A percentile compares a stretch with the other conserved stretches of the same genome.
phyloP scores from a whole-genome alignment of 1,284 basidiomycete genomes.

The Erythrobasidium hasegawianum region DNA sequence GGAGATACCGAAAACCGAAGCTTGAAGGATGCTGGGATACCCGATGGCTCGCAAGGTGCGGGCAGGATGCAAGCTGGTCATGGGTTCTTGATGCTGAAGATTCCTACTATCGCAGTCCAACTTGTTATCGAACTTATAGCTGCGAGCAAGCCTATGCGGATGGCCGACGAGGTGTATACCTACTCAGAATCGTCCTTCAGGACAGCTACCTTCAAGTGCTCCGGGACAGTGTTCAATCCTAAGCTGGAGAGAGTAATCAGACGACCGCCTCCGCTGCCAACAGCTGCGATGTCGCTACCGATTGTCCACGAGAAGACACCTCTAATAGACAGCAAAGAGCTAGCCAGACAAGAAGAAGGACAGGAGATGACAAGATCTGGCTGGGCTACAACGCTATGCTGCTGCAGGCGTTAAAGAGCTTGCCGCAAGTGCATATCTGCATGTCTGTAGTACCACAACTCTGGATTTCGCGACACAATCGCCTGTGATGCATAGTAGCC shows the following conservation, averaged over 20 bases:
- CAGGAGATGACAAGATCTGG: background rate
- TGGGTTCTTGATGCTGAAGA: background rate
- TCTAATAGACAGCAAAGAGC: conserved; percentile 4
- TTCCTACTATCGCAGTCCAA: background rate
- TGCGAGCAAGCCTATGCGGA: conserved; percentile 23
- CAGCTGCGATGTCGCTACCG: conserved; percentile 14
- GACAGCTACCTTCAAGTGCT: conserved; percentile 23
- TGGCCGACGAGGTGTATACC: conserved; percentile 25
- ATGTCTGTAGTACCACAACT: conserved; percentile 31
- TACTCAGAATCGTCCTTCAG: conserved; percentile 27
- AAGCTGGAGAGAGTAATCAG: conserved; percentile 27
- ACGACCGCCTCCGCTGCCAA: conserved; percentile 18
- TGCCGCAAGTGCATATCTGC: conserved; percentile 15
- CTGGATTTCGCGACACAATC: background rate
- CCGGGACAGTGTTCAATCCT: conserved; percentile 34
- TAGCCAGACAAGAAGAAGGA: conserved; percentile 5
- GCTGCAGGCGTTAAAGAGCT: background rate
- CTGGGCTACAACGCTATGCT: background rate
- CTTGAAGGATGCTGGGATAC: conserved; percentile 29
- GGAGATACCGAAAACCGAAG: conserved; percentile 18
- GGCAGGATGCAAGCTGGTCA: background rate
- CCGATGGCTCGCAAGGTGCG: conserved; percentile 26
- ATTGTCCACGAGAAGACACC: conserved; percentile 10
- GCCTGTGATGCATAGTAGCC: no score
- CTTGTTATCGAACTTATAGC: conserved; percentile 30